phyloP scores from a whole-genome alignment of 176 grass and related monocot species.

The Aegilops bicornis region DNA sequence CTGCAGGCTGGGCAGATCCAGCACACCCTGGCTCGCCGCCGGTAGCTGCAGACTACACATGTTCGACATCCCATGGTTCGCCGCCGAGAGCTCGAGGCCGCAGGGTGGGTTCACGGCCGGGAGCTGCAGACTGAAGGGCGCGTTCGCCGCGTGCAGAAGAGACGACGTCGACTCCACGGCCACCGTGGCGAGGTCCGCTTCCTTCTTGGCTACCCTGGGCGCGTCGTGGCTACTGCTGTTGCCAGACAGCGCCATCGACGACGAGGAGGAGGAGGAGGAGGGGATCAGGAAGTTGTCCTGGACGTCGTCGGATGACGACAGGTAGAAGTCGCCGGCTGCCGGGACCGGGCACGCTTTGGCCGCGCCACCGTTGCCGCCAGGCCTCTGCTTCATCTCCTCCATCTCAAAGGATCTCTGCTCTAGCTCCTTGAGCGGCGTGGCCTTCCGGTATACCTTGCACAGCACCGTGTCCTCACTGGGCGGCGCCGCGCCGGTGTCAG shows the following conservation, averaged over 20 bases:
- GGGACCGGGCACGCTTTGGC: background rate
- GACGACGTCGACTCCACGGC: constrained; percentile 23
- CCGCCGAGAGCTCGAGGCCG: background rate
- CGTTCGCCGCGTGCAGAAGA: background rate
- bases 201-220: constrained; percentile 38
- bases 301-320: constrained; percentile 39
- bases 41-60: constrained; percentile 26
- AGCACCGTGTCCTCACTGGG: constrained; percentile 73
- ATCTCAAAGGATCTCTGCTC: constrained; percentile 55
- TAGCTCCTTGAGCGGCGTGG: constrained; percentile 78
- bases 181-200: constrained; percentile 31
- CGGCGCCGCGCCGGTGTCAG: constrained; percentile 17
- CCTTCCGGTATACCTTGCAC: constrained; percentile 91
- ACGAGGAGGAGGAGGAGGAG: background rate
- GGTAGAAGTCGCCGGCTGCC: constrained; percentile 1
- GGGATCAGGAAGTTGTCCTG: constrained; percentile 35
- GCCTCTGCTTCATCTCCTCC: constrained; percentile 53
- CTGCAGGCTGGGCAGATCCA: constrained; percentile 43
- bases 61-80: background rate
- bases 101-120: background rate
- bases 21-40: constrained; percentile 11
- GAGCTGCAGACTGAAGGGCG: background rate
- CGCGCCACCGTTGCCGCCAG: background rate
- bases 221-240: background rate
- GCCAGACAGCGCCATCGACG: background rate